Evolutionary conservation across 495 filamentous ascomycete species (phyloP), one percentile per base, ranked within the genome.

Genomic region (Tuber magnatum): DNA sequence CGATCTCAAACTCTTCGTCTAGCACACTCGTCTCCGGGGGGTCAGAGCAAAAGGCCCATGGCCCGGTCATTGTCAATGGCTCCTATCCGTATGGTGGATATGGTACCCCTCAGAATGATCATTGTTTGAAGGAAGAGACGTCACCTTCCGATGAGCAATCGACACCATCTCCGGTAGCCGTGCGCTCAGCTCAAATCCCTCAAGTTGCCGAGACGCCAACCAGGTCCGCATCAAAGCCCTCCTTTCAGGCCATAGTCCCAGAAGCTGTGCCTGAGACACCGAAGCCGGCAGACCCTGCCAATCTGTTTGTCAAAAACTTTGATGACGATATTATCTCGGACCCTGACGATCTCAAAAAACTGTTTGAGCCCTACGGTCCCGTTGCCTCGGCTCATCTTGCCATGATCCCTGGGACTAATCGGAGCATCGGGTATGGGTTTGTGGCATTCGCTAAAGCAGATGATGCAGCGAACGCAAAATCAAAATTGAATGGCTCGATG

Each of bases 261-360:
- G 61, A 74, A 20, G 44, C 78, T 38, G 80, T 83, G n/a, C 81
- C 81, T 7, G 81, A 82, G 48, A 81, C 81, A 38, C 72, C 73
- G 20, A 78, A 79, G 46, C 81, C 81, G 10, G 73, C 68, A 4
- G 81, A 83, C 70, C 81, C 81, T n/a, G 80, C 94, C 86, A 99
- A 99, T 86, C 90, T 98, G 83, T 98, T 97, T 85, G 92, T 99
- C 85, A 99, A 99, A 90, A 99, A 98, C 86, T 89, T 99, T 78
- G 81, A 82, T 68, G 79, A 82, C 69, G 24, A 71, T 28, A 32
- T 76, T 44, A 81, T 83, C 51, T 74, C 82, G 41, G 74, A 71
- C 38, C 78, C 82, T 35, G 85, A 86, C 32, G 88, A 89, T 38
- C 81, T 90, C 38, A 86, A 86, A 72, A 85, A 83, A 40, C 86